Evolutionary conservation across 1,284 basidiomycete species (phyloP).

Genomic region (Ustilago loliicola): DNA sequence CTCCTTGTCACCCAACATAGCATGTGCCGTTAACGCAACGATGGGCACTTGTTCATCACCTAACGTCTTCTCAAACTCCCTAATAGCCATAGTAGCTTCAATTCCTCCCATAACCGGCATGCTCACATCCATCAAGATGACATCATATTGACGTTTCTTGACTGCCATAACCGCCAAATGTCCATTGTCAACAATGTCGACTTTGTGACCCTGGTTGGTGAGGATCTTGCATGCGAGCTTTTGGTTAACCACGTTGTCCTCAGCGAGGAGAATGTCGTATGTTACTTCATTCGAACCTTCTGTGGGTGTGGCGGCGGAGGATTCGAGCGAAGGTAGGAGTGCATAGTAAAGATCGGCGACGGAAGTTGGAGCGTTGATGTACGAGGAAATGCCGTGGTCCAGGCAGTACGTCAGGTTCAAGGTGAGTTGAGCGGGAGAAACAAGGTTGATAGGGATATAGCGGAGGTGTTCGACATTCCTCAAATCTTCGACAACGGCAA

Average conservation of each 20-base stretch:
- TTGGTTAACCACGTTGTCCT: conserved; percentile 98
- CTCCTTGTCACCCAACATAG: conserved; percentile 72
- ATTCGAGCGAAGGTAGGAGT: conserved; percentile 92
- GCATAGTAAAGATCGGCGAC: conserved; percentile 91
- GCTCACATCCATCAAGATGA: conserved; percentile 86
- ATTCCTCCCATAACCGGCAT: conserved; percentile 76
- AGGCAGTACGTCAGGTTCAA: conserved; percentile 76
- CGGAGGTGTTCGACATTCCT: conserved; percentile 93
- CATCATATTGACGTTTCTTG: conserved; percentile 80
- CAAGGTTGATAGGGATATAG: conserved; percentile 96
- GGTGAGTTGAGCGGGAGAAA: conserved; percentile 74
- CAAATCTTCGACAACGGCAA: conserved; percentile 86
- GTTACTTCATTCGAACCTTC: conserved; percentile 82
- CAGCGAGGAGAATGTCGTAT: conserved; percentile 94
- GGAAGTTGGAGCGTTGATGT: conserved; percentile 89
- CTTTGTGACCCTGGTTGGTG: conserved; percentile 94
- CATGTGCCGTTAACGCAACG: conserved; percentile 92
- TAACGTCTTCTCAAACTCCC: conserved; percentile 81
- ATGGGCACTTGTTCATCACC: conserved; percentile 85
- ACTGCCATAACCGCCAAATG: conserved; percentile 89
- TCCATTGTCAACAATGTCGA: conserved; percentile 98
- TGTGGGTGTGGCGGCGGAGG: conserved; percentile 86
- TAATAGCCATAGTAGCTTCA: conserved; percentile 78
- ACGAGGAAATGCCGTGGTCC: conserved; percentile 89
- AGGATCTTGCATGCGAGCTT: conserved; percentile 96